Evolutionary conservation across 1,284 basidiomycete species (phyloP), one percentile per base, ranked within the genome.

Genomic region (Phellopilus nigrolimitatus): DNA sequence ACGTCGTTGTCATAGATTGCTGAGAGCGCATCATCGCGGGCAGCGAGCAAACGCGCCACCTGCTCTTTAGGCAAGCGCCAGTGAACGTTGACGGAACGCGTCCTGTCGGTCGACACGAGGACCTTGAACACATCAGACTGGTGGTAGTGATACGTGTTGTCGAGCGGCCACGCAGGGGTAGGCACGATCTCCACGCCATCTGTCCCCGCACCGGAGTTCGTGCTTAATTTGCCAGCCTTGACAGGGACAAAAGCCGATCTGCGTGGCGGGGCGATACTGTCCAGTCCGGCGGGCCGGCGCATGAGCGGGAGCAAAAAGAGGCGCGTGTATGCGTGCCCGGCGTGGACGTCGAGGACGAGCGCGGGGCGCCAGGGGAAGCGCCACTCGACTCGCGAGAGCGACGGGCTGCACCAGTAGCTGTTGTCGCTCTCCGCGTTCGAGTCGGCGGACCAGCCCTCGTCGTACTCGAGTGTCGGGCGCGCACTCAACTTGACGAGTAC

Each of bases 321-420:
- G 12, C 43, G 43, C 12, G 50, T 40, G 24, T 46, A 19, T 27
- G 36, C 17, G 10, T 7, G 5, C 17, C 37, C 25, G 10, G 13
- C 22, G 21, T 40, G n/a, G n/a, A 47, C 37, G 12, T 41, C 39
- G 9, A 28, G 25, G 12, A 52, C 44, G 13, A 52, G 34, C 33
- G 43, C 50, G 12, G 44, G 43, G 17, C 50, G 42, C 19, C 21
- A 52, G 3, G 50, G 37, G 36, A 52, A 52, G 12, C 47, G 42
- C 50, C 50, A 52, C 4, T 46, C 43, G 8, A 40, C 50, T 17
- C 25, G 19, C 10, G 50, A 52, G 19, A 52, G 27, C 8, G 50
- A 52, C 6, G 50, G 50, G 25, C 47, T 47, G 21, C 47, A 44
- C 50, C 50, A 52, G 17, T 52, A 52, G 21, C 50, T 52, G 27